These are phyloP conservation scores for Coemansia sp. DNA, from an alignment of 192 early-diverging fungal species.

Conservation along the genomic window DNA sequence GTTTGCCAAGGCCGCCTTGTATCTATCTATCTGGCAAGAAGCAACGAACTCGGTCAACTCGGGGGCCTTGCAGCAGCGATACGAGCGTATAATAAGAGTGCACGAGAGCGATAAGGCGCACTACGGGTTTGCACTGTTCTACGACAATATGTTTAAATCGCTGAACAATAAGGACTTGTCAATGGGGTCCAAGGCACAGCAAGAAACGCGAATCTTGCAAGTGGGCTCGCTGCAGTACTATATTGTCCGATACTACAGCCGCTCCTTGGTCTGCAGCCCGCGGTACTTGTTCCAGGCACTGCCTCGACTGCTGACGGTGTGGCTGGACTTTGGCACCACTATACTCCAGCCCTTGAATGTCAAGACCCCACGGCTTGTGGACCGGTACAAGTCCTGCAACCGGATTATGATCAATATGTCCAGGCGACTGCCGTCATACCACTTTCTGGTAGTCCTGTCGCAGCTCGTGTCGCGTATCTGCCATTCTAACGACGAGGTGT, in stretches of 20 bases:
- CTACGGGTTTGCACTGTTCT: conserved; percentile 46
- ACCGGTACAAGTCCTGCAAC: conserved; percentile 60
- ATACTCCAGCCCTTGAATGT: conserved; percentile 32
- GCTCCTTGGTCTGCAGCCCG: conserved; percentile 66
- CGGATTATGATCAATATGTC: conserved; percentile 59
- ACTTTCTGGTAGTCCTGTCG: conserved; percentile 79
- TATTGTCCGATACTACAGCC: conserved; percentile 47
- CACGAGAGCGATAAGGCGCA: conserved; percentile 55
- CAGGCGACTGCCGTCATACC: conserved; percentile 65
- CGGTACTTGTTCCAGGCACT: conserved; percentile 84
- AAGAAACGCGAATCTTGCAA: conserved; percentile 26
- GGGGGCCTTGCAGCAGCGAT: conserved; percentile 21
- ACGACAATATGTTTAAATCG: conserved; percentile 36
- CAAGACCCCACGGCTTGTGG: conserved; percentile 42
- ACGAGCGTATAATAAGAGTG: conserved; percentile 31
- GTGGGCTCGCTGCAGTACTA: conserved; percentile 50
- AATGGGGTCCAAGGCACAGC: conserved; percentile 19
- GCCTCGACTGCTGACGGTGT: conserved; percentile 82
- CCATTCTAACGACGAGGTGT: conserved; percentile 71
- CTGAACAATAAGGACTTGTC: conserved; percentile 24
- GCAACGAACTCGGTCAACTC: conserved; percentile 29
- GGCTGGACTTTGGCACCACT: conserved; percentile 72
- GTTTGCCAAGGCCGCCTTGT: conserved; percentile 42
- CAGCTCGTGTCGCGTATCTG: conserved; percentile 88
- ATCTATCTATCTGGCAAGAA: conserved; percentile 46